A percentile compares a stretch with the other conserved stretches of the same genome.
These are phyloP conservation scores for Ustilago shanxiensis DNA, from an alignment of 1,284 basidiomycete genomes.

Conservation along the genomic window DNA sequence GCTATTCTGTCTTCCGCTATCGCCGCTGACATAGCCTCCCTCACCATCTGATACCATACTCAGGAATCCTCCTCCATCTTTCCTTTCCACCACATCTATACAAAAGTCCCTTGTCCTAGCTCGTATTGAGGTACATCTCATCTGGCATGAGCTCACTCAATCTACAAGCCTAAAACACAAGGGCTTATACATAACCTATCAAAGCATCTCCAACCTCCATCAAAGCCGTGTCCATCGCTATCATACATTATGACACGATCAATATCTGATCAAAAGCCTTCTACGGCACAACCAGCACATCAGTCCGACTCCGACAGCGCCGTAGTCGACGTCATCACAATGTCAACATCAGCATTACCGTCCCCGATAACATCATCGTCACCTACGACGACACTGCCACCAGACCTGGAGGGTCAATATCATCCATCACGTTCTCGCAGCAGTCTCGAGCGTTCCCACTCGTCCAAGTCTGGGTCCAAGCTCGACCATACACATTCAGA, in stretches of 20 bases:
- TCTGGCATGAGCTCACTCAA: conserved; percentile 17
- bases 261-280: conserved; percentile 9
- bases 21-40: background rate
- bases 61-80: background rate
- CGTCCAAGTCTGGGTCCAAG: conserved; percentile 7
- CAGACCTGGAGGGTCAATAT: conserved; percentile 23
- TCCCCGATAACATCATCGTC: conserved; percentile 18
- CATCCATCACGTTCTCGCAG: background rate
- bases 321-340: conserved; percentile 6
- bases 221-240: background rate
- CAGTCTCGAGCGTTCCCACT: conserved; percentile 9
- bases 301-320: background rate
- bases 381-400: conserved; percentile 11
- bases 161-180: background rate
- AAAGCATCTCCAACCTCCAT: background rate
- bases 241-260: conserved; percentile 13
- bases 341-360: conserved; percentile 11
- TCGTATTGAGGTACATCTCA: background rate
- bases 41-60: background rate
- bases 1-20: conserved; percentile 13
- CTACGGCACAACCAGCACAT: background rate
- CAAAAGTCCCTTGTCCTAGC: background rate
- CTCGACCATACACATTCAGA: conserved; percentile 17
- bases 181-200: background rate
- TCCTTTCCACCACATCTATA: conserved; percentile 15